phyloP scores from a whole-genome alignment of 1,284 basidiomycete species.

The Mycena sp. region DNA sequence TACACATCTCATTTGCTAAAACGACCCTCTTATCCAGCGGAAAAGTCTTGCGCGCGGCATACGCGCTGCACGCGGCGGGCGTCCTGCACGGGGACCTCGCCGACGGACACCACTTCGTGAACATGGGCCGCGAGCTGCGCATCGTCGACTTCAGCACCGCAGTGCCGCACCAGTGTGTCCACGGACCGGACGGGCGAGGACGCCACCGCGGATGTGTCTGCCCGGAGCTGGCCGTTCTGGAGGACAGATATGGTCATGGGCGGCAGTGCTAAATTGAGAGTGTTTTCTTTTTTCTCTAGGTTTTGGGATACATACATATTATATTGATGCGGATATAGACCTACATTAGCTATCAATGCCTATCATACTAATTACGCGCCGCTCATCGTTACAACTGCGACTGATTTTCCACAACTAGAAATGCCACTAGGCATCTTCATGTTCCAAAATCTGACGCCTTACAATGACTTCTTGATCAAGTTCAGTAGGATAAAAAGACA shows the following conservation, averaged over 20 bases:
- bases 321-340: too few relatives aligned
- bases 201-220: conserved; percentile 3
- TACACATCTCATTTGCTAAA: not conserved
- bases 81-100: conserved; percentile 46
- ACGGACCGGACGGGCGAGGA: conserved; percentile 5
- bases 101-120: conserved; percentile 42
- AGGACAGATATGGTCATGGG: not conserved
- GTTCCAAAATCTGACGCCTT: too few relatives aligned
- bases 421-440: too few relatives aligned
- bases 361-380: too few relatives aligned
- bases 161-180: conserved; percentile 36
- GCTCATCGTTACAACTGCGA: too few relatives aligned
- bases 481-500: too few relatives aligned
- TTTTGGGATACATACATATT: too few relatives aligned
- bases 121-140: conserved; percentile 40
- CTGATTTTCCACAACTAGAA: too few relatives aligned
- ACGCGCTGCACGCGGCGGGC: conserved; percentile 46
- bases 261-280: too few relatives aligned
- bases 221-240: conserved; percentile 19
- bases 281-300: too few relatives aligned
- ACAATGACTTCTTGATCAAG: too few relatives aligned
- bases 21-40: conserved; percentile 35
- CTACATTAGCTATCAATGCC: too few relatives aligned
- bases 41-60: conserved; percentile 41
- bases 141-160: conserved; percentile 49